These are phyloP conservation scores for Pseudogymnoascus sp. DNA, from an alignment of 2,329 filamentous ascomycete species.

Conservation along the genomic window DNA sequence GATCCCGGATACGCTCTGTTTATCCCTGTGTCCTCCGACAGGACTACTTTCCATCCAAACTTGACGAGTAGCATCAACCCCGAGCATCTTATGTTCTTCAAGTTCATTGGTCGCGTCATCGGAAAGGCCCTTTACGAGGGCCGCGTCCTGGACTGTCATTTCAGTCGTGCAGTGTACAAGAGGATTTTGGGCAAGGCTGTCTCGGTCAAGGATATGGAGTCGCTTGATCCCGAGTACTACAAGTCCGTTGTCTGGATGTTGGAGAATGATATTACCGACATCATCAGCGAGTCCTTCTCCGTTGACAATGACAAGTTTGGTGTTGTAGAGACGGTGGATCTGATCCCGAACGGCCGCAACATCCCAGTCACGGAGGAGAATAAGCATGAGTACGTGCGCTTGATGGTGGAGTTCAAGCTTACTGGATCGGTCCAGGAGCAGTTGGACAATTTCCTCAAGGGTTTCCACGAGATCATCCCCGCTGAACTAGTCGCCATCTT, in stretches of 20 bases:
- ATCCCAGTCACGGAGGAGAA: slow-evolving; percentile 95
- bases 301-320: slow-evolving; percentile 93
- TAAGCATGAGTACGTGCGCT: slow-evolving; percentile 93
- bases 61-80: slow-evolving; percentile 88
- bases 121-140: slow-evolving; percentile 97
- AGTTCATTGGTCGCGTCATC: slow-evolving; percentile 97
- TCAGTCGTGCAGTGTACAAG: slow-evolving; percentile 97
- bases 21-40: slow-evolving; percentile 91
- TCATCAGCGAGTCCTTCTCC: slow-evolving; percentile 93
- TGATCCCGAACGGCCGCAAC: slow-evolving; percentile 80
- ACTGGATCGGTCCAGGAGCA: slow-evolving; percentile 89
- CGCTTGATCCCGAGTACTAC: slow-evolving; percentile 96
- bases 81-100: slow-evolving; percentile 97
- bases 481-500: slow-evolving; percentile 93
- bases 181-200: slow-evolving; percentile 90
- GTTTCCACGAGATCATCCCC: slow-evolving; percentile 96
- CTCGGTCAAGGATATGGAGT: slow-evolving; percentile 99
- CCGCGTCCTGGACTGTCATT: slow-evolving; percentile 93
- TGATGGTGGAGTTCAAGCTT: slow-evolving; percentile 90
- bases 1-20: slow-evolving; percentile 96
- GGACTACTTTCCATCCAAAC: slow-evolving; percentile 98
- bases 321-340: slow-evolving; percentile 76
- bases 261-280: slow-evolving; percentile 96
- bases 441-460: slow-evolving; percentile 84
- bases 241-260: slow-evolving; percentile 98